Conservation (phyloP, 805 yeast genomes). For the Starmera caribaea region DNA sequence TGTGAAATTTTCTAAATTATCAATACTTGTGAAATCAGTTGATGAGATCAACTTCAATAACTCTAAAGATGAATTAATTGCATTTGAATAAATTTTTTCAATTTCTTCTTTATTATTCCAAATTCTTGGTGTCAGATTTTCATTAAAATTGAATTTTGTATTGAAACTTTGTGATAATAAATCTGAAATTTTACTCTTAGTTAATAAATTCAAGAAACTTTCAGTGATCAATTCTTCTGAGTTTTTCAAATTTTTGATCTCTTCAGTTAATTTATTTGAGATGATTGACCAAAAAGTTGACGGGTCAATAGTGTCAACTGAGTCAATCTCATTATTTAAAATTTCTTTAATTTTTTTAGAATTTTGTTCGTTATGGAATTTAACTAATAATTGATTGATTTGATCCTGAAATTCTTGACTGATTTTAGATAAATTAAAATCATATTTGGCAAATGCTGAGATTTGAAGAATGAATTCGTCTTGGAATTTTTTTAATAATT, state of each 20-base stretch:
- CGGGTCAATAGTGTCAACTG: background rate
- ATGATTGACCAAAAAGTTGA: slow-evolving; percentile 53
- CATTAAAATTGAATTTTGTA: slow-evolving; percentile 73
- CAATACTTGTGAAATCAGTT: slow-evolving; percentile 11
- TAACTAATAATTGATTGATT: slow-evolving; percentile 24
- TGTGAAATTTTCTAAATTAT: too few species aligned
- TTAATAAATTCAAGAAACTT: slow-evolving; percentile 30
- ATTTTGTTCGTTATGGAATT: slow-evolving; percentile 28
- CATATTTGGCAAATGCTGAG: slow-evolving; percentile 10
- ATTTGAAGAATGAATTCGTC: slow-evolving; percentile 8
- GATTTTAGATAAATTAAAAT: slow-evolving; percentile 24
- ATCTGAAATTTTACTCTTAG: slow-evolving; percentile 55
- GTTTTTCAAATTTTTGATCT: slow-evolving; percentile 40
- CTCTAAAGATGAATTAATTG: slow-evolving; percentile 48
- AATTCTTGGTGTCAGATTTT: slow-evolving; percentile 68
- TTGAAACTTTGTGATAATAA: slow-evolving; percentile 72
- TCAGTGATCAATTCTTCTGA: slow-evolving; percentile 46
- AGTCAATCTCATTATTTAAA: slow-evolving; percentile 34
- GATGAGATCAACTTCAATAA: slow-evolving; percentile 44
- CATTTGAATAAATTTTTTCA: slow-evolving; percentile 49
- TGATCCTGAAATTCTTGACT: slow-evolving; percentile 22
- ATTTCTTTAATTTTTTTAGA: slow-evolving; percentile 24
- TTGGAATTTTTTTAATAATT: slow-evolving; percentile 3
- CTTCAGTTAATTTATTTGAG: slow-evolving; percentile 30
- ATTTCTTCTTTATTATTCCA: slow-evolving; percentile 72